These are phyloP conservation scores for Plasmodium billcollinsi DNA, from an alignment of 169 alveolate genomes.

Conservation along the genomic window DNA sequence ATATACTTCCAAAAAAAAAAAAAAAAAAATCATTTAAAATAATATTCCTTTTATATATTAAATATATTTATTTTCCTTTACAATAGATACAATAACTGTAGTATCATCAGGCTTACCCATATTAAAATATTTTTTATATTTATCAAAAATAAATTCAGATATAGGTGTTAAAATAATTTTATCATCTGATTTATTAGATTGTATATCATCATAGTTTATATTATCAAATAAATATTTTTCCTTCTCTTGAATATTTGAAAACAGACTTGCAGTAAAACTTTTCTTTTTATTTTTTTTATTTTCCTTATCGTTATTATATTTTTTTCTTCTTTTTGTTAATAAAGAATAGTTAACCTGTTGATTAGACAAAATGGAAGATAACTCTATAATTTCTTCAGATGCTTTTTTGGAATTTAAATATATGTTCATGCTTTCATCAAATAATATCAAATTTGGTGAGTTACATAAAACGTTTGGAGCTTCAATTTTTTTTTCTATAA, in stretches of 20 bases:
- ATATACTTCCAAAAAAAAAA: background rate
- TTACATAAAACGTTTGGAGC: conserved; percentile 11
- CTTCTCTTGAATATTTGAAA: conserved; percentile 8
- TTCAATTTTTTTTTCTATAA: conserved; percentile 40
- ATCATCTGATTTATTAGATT: conserved; percentile 51
- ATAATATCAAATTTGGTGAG: conserved; percentile 51
- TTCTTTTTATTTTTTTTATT: background rate
- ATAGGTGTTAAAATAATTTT: conserved; percentile 76
- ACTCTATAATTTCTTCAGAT: conserved; percentile 51
- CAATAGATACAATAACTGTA: conserved; percentile 67
- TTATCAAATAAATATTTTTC: conserved; percentile 55
- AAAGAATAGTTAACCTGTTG: conserved; percentile 33
- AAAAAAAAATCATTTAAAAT: background rate
- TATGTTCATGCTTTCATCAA: conserved; percentile 36
- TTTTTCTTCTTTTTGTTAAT: conserved; percentile 46
- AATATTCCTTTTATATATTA: background rate
- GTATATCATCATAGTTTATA: conserved; percentile 73
- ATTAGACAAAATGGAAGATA: conserved; percentile 56
- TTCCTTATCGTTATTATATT: conserved; percentile 14
- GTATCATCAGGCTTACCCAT: conserved; percentile 77
- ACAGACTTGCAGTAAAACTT: background rate
- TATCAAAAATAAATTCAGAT: conserved; percentile 71
- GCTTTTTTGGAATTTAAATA: conserved; percentile 70
- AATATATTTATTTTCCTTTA: conserved; percentile 64
- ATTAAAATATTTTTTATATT: conserved; percentile 60